Evolutionary conservation across 1,139 yeast genomes (phyloP).

Genomic region (Groenewaldozyma auringiensis): DNA sequence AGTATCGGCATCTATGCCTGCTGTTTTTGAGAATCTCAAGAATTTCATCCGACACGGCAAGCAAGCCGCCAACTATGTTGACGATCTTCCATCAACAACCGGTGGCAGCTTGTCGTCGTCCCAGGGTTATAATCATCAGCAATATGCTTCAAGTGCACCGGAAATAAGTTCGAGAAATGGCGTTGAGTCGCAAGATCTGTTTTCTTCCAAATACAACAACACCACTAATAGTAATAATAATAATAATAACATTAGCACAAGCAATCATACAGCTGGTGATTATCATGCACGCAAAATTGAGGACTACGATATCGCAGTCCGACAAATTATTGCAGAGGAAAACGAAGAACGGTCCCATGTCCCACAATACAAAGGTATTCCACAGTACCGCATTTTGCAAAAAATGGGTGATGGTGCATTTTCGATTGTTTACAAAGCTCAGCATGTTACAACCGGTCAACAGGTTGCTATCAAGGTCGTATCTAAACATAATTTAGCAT

Average conservation of each 20-base stretch:
- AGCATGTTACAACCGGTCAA: slow-evolving; percentile 40
- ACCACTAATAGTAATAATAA: not conserved
- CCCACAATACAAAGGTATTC: slow-evolving; percentile 45
- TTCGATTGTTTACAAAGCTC: slow-evolving; percentile 74
- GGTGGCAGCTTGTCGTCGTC: not conserved
- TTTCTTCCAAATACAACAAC: not conserved
- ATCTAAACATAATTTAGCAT: slow-evolving; percentile 54
- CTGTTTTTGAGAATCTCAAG: slow-evolving; percentile 46
- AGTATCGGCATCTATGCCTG: slow-evolving; percentile 13
- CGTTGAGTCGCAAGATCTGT: not conserved
- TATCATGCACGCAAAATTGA: slow-evolving; percentile 24
- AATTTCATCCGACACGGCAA: slow-evolving; percentile 81
- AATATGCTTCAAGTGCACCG: slow-evolving; percentile 1
- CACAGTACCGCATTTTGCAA: slow-evolving; percentile 39
- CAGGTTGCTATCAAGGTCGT: slow-evolving; percentile 81
- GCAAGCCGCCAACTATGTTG: slow-evolving; percentile 42
- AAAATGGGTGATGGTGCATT: slow-evolving; percentile 70
- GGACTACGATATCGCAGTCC: slow-evolving; percentile 46
- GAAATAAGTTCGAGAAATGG: not conserved
- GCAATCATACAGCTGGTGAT: slow-evolving; percentile 3
- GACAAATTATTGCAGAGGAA: slow-evolving; percentile 59
- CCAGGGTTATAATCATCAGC: not conserved
- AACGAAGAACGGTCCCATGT: slow-evolving; percentile 34
- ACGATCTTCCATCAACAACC: not conserved
- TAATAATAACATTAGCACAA: not conserved